These are phyloP conservation scores for Stachybotrys chlorohalonatus DNA, from an alignment of 2,329 filamentous ascomycete species.

Conservation along the genomic window DNA sequence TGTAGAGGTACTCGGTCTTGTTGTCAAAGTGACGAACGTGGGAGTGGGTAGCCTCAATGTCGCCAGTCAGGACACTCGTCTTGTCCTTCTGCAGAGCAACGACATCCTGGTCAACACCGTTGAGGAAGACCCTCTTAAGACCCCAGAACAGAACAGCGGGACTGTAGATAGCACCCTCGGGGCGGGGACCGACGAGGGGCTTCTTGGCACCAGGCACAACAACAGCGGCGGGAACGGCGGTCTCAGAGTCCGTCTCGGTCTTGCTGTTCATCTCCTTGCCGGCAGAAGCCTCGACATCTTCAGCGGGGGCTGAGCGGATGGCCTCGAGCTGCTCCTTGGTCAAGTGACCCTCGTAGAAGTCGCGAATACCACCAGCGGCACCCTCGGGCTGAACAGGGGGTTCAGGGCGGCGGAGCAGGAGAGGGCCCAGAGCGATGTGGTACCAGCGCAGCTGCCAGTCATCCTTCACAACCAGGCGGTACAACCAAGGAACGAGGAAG, in stretches of 20 bases:
- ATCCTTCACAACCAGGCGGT: constrained; percentile 47
- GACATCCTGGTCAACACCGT: constrained; percentile 17
- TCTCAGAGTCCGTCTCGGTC: constrained; percentile 15
- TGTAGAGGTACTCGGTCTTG: constrained; percentile 46
- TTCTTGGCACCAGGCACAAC: constrained; percentile 7
- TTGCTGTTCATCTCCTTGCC: background rate
- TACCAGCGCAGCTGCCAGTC: constrained; percentile 52
- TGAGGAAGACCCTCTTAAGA: constrained; percentile 13
- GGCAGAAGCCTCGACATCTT: constrained; percentile 1
- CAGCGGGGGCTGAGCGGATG: constrained; percentile 9
- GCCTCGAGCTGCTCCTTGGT: constrained; percentile 42
- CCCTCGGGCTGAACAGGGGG: constrained; percentile 56
- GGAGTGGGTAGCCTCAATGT: constrained; percentile 47
- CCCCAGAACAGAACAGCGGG: constrained; percentile 12
- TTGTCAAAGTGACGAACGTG: constrained; percentile 53
- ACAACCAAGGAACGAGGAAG: constrained; percentile 52
- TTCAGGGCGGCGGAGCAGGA: constrained; percentile 36
- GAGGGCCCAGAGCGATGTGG: constrained; percentile 42
- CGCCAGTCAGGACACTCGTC: constrained; percentile 42
- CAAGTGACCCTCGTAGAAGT: constrained; percentile 48
- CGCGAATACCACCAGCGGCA: constrained; percentile 41
- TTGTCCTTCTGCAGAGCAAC: constrained; percentile 25
- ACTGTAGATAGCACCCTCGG: constrained; percentile 6
- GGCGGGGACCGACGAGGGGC: constrained; percentile 11
- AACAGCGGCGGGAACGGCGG: background rate